Evolutionary conservation across 1,284 basidiomycete species (phyloP).

Genomic region (Leccinum subspadiceum): DNA sequence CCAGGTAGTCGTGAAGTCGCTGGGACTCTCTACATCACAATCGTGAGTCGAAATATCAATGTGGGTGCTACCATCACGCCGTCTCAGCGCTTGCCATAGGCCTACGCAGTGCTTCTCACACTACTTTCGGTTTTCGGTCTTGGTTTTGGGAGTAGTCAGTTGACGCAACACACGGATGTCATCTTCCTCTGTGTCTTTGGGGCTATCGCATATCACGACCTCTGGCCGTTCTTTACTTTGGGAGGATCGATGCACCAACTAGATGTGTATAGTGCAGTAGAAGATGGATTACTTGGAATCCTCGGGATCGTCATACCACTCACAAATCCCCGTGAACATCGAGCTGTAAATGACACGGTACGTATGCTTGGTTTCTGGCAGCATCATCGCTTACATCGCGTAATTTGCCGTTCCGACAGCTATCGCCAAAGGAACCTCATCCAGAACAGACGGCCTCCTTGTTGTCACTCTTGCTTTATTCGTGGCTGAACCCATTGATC

Average conservation of each 20-base stretch:
- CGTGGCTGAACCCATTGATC: slow-evolving; percentile 57
- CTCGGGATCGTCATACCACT: slow-evolving; percentile 14
- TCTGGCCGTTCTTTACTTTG: slow-evolving; percentile 16
- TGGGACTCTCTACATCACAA: neutral
- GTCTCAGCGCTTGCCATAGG: neutral
- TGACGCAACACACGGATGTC: slow-evolving; percentile 8
- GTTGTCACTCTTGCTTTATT: slow-evolving; percentile 53
- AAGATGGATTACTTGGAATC: slow-evolving; percentile 6
- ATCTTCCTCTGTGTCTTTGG: slow-evolving; percentile 7
- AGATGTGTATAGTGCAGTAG: neutral
- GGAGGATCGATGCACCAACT: neutral
- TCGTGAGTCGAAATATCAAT: slow-evolving; percentile 7
- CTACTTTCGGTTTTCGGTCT: neutral
- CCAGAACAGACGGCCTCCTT: slow-evolving; percentile 68
- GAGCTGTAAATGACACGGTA: slow-evolving; percentile 2
- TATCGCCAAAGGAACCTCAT: slow-evolving; percentile 49
- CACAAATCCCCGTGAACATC: slow-evolving; percentile 5
- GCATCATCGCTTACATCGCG: no score
- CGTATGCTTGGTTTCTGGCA: neutral
- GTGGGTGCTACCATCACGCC: neutral
- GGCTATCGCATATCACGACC: slow-evolving; percentile 7
- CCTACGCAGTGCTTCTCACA: slow-evolving; percentile 11
- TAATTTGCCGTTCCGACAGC: neutral
- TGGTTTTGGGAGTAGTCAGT: neutral
- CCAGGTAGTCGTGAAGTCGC: neutral